Evolutionary conservation across 2,329 filamentous ascomycete species (phyloP).

Genomic region (Neurospora sp.): DNA sequence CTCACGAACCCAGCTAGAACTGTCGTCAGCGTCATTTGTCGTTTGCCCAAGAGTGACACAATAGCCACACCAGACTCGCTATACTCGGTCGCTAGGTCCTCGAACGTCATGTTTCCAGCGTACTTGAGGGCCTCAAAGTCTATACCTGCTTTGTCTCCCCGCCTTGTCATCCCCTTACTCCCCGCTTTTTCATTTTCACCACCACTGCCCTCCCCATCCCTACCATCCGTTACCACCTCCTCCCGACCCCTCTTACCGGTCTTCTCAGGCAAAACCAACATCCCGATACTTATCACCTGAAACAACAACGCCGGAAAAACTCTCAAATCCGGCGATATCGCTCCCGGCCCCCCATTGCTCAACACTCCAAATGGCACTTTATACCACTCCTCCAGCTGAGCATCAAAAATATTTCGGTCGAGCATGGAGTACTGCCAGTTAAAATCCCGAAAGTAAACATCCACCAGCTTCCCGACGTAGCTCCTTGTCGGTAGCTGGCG

Average conservation of each 20-base stretch:
- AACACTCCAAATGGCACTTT: constrained; percentile 41
- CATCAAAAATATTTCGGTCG: constrained; percentile 41
- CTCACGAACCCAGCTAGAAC: constrained; percentile 49
- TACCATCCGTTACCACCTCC: not conserved
- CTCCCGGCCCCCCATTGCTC: constrained; percentile 38
- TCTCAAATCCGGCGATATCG: constrained; percentile 39
- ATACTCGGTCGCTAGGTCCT: constrained; percentile 50
- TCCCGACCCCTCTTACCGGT: constrained; percentile 24
- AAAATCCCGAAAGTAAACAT: constrained; percentile 45
- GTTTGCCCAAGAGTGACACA: constrained; percentile 44
- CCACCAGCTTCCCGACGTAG: constrained; percentile 44
- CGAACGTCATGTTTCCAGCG: constrained; percentile 47
- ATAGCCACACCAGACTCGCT: constrained; percentile 47
- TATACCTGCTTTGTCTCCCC: not conserved
- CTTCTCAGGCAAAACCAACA: constrained; percentile 41
- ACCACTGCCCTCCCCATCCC: not conserved
- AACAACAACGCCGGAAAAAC: constrained; percentile 52
- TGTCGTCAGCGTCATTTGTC: constrained; percentile 43
- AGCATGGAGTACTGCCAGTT: constrained; percentile 50
- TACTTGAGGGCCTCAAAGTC: constrained; percentile 49
- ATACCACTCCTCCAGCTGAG: constrained; percentile 45
- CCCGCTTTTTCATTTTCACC: not conserved
- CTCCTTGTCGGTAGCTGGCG: constrained; percentile 45
- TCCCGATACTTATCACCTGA: constrained; percentile 43
- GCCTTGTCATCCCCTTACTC: not conserved